Evolutionary conservation across 2,329 filamentous ascomycete species (phyloP), one percentile per base, ranked within the genome.

Genomic region (Cladophialophora yegresii): DNA sequence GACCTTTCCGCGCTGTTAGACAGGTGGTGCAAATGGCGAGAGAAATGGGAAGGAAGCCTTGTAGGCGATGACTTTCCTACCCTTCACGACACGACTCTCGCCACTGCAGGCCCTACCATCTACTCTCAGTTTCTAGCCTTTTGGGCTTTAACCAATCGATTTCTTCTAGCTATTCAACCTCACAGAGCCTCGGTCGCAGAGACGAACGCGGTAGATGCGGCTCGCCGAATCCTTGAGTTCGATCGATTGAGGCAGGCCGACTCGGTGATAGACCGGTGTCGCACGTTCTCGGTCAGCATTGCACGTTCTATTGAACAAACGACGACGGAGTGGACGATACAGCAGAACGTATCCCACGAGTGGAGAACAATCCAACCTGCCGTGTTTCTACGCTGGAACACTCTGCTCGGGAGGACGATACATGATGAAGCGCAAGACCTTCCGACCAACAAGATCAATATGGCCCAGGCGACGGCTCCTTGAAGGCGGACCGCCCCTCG

Each of bases 131-230:
- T 58, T 26, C 50, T 65, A 10, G 49, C 56, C n/a, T 65, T 50
- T 40, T 55, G 53, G 40, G 59, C 63, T 4, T 50, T 65, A 22
- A 53, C 55, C 6, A 54, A 62, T 23, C 59, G 63, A 3, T 65
- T 62, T 40, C 59, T 62, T 36, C 36, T 49, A 6, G 63, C 63
- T 3, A 53, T 65, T 8, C 53, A 65, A 16, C 58, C 59, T 12
- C 7, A 16, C 4, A 54, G 22, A 20, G 63, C 59, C 9, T 16
- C 59, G 1, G 0, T 45, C 3, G 55, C 59, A 16, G 63, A 65
- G 53, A 30, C 28, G 4, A 59, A 58, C 12, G 59, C 59, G 1
- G 5, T 62, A 8, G 53, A 54, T 8, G 59, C 59, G 28, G 54
- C 63, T 7, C 26, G 33, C 10, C 47, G 23, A 13, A 59, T 65